These are phyloP conservation scores for Candida vaughaniae DNA, from an alignment of 805 yeast genomes.

Conservation along the genomic window DNA sequence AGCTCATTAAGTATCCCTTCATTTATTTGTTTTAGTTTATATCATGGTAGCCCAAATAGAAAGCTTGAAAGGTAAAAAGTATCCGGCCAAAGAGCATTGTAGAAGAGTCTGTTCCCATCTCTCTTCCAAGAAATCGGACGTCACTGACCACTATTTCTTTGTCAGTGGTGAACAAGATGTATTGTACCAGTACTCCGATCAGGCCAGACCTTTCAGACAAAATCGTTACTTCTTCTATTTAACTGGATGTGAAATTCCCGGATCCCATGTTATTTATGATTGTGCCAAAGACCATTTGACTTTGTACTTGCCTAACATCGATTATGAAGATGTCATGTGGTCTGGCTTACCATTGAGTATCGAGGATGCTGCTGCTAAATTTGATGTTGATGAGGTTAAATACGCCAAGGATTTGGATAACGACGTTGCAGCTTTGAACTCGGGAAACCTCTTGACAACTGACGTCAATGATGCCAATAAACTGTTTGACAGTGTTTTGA, in stretches of 20 bases:
- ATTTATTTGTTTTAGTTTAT: no score
- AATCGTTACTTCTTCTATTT: conserved; percentile 87
- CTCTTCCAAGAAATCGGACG: conserved; percentile 22
- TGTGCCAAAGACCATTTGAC: conserved; percentile 54
- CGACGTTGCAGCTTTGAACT: conserved; percentile 28
- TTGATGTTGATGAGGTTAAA: conserved; percentile 80
- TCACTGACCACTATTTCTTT: conserved; percentile 38
- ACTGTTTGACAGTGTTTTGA: conserved; percentile 35
- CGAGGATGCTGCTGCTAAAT: conserved; percentile 62
- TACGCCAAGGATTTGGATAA: conserved; percentile 52
- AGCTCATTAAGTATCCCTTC: no score
- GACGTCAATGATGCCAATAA: conserved; percentile 51
- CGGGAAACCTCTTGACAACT: conserved; percentile 45
- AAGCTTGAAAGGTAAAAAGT: conserved; percentile 43
- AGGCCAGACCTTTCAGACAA: conserved; percentile 76
- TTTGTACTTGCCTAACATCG: conserved; percentile 79
- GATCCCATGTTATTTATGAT: conserved; percentile 65
- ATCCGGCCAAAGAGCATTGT: conserved; percentile 85
- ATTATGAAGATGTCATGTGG: conserved; percentile 93
- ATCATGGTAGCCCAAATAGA: no score
- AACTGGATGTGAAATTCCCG: conserved; percentile 80
- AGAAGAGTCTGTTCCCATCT: conserved; percentile 46
- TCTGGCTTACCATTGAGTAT: conserved; percentile 78
- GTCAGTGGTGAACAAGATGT: conserved; percentile 61
- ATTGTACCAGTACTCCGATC: conserved; percentile 75